Evolutionary conservation across 345 rosid species (phyloP).

Genomic region (Eucalyptus sp.): DNA sequence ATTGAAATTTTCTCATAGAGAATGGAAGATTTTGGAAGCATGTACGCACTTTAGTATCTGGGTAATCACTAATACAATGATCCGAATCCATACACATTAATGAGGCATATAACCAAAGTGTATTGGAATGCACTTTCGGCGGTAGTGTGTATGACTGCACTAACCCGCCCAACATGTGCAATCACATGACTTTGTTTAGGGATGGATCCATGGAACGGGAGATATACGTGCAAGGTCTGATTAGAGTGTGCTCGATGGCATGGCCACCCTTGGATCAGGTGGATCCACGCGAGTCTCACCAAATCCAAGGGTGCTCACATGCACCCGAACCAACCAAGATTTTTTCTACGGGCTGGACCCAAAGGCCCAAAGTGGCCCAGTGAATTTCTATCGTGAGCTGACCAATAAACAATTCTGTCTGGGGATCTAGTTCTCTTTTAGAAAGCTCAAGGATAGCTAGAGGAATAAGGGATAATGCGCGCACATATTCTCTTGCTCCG

Average conservation of each 20-base stretch:
- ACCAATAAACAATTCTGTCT: background rate
- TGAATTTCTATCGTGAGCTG: background rate
- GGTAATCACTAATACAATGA: background rate
- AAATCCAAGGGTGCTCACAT: background rate
- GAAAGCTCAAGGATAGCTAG: background rate
- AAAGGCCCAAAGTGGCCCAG: background rate
- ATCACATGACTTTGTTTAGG: background rate
- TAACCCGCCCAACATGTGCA: background rate
- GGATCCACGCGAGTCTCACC: background rate
- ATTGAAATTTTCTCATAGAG: background rate
- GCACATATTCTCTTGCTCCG: background rate
- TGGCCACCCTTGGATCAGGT: background rate
- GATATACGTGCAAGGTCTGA: background rate
- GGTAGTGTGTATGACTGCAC: background rate
- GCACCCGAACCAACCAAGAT: background rate
- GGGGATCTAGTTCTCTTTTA: background rate
- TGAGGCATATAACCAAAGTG: background rate
- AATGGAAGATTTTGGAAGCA: background rate
- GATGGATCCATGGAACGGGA: background rate
- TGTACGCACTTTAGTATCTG: background rate
- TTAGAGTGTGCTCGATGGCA: accelerated
- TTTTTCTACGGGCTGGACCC: background rate
- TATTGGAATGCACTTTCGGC: background rate
- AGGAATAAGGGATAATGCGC: background rate
- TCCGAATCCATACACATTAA: background rate